Conservation (phyloP, 352 stramenopile genomes). For the Aphanomyces invadans region DNA sequence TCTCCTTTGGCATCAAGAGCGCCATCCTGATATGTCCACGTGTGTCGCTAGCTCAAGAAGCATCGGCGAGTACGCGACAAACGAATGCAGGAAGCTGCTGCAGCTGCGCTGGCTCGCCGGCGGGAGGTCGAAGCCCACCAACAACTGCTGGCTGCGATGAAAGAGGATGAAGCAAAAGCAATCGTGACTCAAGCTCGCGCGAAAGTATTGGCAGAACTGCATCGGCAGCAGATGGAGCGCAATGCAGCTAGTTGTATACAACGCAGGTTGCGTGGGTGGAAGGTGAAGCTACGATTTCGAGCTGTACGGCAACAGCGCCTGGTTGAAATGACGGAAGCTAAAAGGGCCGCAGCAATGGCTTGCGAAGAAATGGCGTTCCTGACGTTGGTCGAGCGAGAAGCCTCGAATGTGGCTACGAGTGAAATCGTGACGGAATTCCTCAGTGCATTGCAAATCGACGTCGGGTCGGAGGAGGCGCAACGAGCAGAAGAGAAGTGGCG, state of each 20-base stretch:
- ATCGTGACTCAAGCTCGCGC: not conserved
- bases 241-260: not conserved
- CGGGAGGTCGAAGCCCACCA: conserved; percentile 43
- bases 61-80: not conserved
- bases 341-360: not conserved
- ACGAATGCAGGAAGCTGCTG: not conserved
- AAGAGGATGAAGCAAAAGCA: conserved; percentile 33
- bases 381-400: not conserved
- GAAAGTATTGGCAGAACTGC: not conserved
- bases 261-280: not conserved
- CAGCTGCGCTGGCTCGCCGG: conserved; percentile 1
- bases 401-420: not conserved
- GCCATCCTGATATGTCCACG: not conserved
- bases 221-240: not conserved
- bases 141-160: conserved; percentile 28
- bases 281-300: not conserved
- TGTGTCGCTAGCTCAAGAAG: not conserved
- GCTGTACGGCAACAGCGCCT: not conserved
- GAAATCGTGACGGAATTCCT: not conserved
- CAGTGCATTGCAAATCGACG: not conserved
- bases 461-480: not conserved
- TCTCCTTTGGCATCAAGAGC: not conserved
- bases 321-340: not conserved
- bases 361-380: not conserved
- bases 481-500: not conserved